Conservation (phyloP, 371 early-diverging fungal genomes). For the Circinella minor region DNA sequence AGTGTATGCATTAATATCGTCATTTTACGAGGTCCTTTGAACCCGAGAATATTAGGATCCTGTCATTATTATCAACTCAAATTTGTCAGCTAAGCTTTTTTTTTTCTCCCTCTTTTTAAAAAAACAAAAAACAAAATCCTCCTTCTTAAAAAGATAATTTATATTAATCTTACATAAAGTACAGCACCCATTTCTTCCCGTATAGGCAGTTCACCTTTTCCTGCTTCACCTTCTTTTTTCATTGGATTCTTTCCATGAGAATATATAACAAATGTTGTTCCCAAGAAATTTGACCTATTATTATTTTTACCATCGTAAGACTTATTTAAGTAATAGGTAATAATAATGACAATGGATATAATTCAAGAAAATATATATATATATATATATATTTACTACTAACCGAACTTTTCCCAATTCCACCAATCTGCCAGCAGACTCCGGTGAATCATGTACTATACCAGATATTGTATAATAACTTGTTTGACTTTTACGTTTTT, state of each 20-base stretch:
- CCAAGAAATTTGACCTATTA: conserved; percentile 81
- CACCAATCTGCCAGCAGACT: conserved; percentile 20
- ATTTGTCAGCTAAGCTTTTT: neutral
- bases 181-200: conserved; percentile 82
- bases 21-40: conserved; percentile 94
- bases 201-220: conserved; percentile 45
- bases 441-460: conserved; percentile 18
- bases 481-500: conserved; percentile 71
- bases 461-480: conserved; percentile 77
- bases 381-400: conserved; percentile 6
- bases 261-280: conserved; percentile 83
- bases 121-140: too few species aligned
- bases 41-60: conserved; percentile 90
- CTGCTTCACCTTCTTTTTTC: conserved; percentile 34
- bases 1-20: conserved; percentile 81
- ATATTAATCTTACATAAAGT: conserved; percentile 66
- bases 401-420: conserved; percentile 70
- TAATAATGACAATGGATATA: too few species aligned
- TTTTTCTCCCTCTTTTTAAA: neutral
- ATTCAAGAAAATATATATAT: too few species aligned
- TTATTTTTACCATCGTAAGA: too few species aligned
- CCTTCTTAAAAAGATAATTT: neutral
- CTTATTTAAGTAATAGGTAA: too few species aligned
- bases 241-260: conserved; percentile 69
- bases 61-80: conserved; percentile 26